These are phyloP conservation scores for Bjerkandera adusta DNA, from an alignment of 1,284 basidiomycete species.

Conservation along the genomic window DNA sequence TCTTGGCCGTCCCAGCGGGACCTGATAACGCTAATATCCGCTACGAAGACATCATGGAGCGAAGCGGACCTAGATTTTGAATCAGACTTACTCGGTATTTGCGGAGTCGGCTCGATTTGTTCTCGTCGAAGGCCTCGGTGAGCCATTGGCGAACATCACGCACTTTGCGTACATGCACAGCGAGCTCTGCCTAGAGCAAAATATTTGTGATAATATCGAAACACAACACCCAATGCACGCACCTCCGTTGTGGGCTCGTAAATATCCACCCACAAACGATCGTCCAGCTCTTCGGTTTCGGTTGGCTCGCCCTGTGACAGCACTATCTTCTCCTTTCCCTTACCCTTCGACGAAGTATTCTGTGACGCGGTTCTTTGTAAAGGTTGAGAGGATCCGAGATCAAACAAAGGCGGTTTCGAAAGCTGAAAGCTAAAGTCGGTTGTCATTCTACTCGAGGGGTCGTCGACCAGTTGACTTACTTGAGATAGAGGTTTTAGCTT, in stretches of 20 bases:
- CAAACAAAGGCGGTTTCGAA: conserved; percentile 34
- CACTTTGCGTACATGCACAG: conserved; percentile 87
- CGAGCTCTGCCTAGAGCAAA: conserved; percentile 65
- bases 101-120: conserved; percentile 57
- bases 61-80: background rate
- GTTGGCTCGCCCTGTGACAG: background rate
- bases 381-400: conserved; percentile 21
- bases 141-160: conserved; percentile 87
- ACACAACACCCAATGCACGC: conserved; percentile 12
- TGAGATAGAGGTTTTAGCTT: conserved; percentile 46
- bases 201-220: background rate
- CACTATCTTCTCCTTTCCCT: conserved; percentile 41
- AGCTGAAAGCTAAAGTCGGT: conserved; percentile 28
- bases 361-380: conserved; percentile 15
- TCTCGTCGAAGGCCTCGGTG: conserved; percentile 75
- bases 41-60: conserved; percentile 37
- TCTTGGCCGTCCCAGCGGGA: conserved; percentile 90
- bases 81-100: conserved; percentile 72
- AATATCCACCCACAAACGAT: conserved; percentile 74
- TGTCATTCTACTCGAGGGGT: conserved; percentile 6
- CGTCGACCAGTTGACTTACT: conserved; percentile 30
- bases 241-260: conserved; percentile 73
- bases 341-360: conserved; percentile 42
- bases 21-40: conserved; percentile 86
- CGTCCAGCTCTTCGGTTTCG: background rate